Conservation (phyloP, 2,329 filamentous ascomycete genomes). For the Fusarium napiforme region DNA sequence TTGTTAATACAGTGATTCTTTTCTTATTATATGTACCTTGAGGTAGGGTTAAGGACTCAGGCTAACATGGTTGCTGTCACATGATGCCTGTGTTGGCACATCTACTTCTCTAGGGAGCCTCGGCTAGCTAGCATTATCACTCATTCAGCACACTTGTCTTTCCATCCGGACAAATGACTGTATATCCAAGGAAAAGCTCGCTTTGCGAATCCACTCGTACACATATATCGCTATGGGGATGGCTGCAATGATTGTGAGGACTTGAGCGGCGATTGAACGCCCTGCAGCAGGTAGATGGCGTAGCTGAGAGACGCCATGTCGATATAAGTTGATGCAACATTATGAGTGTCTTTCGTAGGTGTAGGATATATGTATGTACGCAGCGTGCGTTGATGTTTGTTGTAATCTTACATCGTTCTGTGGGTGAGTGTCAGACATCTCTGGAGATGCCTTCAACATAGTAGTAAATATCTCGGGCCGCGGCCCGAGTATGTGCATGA, state of each 20-base stretch:
- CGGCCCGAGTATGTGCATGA: neutral
- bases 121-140: neutral
- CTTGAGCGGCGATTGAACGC: neutral
- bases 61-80: neutral
- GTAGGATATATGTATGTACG: neutral
- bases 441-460: neutral
- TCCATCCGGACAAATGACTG: no score
- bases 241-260: neutral
- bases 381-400: no score
- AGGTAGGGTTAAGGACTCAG: neutral
- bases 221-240: neutral
- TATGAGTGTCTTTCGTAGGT: accelerated
- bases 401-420: neutral
- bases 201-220: no score
- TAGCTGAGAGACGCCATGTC: neutral
- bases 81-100: neutral
- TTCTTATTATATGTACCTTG: neutral
- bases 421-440: neutral
- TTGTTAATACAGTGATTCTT: neutral
- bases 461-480: neutral
- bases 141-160: neutral
- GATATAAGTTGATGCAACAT: accelerated
- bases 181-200: no score
- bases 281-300: neutral
- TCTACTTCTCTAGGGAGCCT: neutral